Percentiles rank a stretch among this genome's conserved stretches.
phyloP scores from a whole-genome alignment of 495 filamentous ascomycete species.

The Penicillium robsamsonii region DNA sequence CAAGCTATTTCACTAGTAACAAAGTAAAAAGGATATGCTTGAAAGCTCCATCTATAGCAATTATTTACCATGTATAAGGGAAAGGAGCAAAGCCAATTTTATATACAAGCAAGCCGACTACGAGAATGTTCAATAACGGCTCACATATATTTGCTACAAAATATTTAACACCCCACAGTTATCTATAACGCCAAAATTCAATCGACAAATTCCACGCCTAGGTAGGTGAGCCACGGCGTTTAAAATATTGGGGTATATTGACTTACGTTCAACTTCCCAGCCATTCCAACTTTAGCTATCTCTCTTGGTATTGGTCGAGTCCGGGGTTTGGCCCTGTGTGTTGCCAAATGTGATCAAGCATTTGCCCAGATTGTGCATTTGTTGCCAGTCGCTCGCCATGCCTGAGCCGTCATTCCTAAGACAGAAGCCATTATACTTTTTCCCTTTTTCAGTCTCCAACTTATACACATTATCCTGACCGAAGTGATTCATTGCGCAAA shows the following conservation, averaged over 20 bases:
- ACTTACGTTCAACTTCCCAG: constrained; percentile 11
- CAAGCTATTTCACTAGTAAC: constrained; percentile 1
- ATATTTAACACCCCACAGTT: constrained; percentile 2
- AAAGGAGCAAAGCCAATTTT: constrained; percentile 2
- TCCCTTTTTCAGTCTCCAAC: constrained; percentile 5
- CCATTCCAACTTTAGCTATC: constrained; percentile 4
- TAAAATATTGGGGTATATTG: constrained; percentile 3
- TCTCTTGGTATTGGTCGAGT: constrained; percentile 9
- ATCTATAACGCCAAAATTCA: constrained; percentile 3
- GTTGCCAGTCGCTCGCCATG: constrained; percentile 5
- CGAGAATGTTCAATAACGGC: constrained; percentile 2
- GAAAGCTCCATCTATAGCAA: constrained; percentile 3
- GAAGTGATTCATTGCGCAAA: constrained; percentile 27
- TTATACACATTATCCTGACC: constrained; percentile 21
- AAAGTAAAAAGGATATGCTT: constrained; percentile 4
- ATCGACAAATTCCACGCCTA: constrained; percentile 3
- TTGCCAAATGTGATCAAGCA: constrained; percentile 7
- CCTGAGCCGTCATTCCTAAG: constrained; percentile 2
- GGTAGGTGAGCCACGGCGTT: constrained; percentile 3
- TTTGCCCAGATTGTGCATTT: constrained; percentile 10
- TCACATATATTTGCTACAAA: constrained; percentile 3
- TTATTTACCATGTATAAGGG: constrained; percentile 2
- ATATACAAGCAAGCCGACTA: constrained; percentile 3
- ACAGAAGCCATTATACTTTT: constrained; percentile 2
- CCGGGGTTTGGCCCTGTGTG: background rate